phyloP scores from a whole-genome alignment of 345 rosid species.

The Moringa oleifera region DNA sequence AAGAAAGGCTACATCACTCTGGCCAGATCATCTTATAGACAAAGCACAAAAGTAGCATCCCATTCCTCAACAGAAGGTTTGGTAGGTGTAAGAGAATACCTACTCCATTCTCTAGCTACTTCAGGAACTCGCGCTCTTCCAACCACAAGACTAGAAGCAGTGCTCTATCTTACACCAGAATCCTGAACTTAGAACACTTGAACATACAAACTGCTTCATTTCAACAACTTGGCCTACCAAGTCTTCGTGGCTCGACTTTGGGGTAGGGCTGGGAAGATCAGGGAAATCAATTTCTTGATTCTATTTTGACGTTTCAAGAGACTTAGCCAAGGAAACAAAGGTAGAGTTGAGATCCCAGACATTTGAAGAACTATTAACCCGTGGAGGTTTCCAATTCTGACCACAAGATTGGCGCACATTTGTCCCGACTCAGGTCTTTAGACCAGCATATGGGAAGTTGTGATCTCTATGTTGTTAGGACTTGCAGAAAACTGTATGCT shows the following conservation, averaged over 20 bases:
- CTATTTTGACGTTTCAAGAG: conserved; percentile 37
- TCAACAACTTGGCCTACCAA: conserved; percentile 36
- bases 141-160: conserved; percentile 57
- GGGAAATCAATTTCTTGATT: conserved; percentile 42
- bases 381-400: conserved; percentile 32
- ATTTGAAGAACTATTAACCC: conserved; percentile 20
- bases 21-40: no score
- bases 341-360: conserved; percentile 33
- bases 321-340: conserved; percentile 32
- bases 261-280: conserved; percentile 42
- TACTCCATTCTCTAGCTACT: conserved; percentile 51
- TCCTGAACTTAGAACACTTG: conserved; percentile 46
- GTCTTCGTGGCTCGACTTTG: conserved; percentile 43
- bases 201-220: conserved; percentile 43
- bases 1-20: no score
- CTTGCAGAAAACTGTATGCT: no score
- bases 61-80: conserved; percentile 40
- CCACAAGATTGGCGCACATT: conserved; percentile 37
- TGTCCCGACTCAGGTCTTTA: no score
- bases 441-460: no score
- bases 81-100: conserved; percentile 32
- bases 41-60: conserved; percentile 41
- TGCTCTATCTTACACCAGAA: conserved; percentile 69
- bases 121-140: conserved; percentile 54
- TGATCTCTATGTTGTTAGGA: no score